phyloP scores from a whole-genome alignment of 139 green algal genomes.

The Desmodesmus armatus region DNA sequence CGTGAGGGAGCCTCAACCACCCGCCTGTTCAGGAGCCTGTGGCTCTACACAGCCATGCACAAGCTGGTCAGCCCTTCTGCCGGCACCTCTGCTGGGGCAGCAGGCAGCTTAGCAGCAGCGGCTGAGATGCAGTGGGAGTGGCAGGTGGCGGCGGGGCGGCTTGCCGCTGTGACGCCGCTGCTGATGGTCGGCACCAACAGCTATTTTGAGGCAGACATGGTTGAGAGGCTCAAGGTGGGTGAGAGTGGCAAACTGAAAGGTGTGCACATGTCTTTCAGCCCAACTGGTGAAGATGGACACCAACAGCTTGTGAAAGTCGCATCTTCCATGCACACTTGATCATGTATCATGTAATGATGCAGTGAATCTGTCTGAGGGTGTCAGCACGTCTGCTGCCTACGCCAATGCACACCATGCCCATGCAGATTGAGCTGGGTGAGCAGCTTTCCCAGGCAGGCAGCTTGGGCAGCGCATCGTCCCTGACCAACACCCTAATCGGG shows the following conservation, averaged over 20 bases:
- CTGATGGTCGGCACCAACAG: constrained; percentile 41
- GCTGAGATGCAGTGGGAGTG: constrained; percentile 37
- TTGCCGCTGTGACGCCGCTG: constrained; percentile 53
- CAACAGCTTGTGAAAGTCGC: background rate
- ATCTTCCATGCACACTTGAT: no score
- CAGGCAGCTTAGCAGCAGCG: background rate
- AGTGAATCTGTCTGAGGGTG: no score
- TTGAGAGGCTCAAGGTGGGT: constrained; percentile 44
- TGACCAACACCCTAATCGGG: background rate
- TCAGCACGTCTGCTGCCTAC: no score
- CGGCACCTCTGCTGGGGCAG: background rate
- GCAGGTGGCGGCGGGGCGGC: constrained; percentile 43
- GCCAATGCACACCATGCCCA: background rate
- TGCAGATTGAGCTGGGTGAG: constrained; percentile 27
- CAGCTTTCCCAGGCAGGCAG: constrained; percentile 25
- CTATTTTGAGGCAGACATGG: constrained; percentile 30
- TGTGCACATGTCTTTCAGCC: no score
- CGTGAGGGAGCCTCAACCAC: constrained; percentile 41
- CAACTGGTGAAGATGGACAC: background rate
- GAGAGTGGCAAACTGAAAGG: background rate
- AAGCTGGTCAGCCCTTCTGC: constrained; percentile 44
- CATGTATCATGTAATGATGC: no score
- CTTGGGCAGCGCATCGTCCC: constrained; percentile 3
- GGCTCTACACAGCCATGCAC: constrained; percentile 73
- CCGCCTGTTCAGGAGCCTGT: constrained; percentile 71